Percentiles rank a stretch among this genome's conserved stretches.
Evolutionary conservation across 805 yeast species (phyloP).

Genomic region (Groenewaldozyma tartarivorans): DNA sequence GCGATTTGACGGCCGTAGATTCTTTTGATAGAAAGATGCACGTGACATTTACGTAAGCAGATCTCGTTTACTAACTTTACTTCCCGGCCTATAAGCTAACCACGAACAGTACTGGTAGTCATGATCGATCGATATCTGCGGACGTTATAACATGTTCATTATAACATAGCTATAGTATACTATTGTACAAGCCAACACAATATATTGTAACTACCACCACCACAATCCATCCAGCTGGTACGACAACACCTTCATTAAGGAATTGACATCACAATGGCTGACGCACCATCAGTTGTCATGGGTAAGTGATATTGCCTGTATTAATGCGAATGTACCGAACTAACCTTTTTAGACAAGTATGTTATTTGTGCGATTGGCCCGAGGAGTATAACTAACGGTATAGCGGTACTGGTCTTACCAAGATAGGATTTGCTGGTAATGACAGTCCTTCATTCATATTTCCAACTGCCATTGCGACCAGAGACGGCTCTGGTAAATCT

Average conservation of each 20-base stretch:
- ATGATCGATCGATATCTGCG: no score
- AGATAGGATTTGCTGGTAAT: slow-evolving; percentile 96
- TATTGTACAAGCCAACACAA: no score
- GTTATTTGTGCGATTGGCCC: slow-evolving; percentile 8
- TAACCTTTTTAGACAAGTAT: slow-evolving; percentile 24
- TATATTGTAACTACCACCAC: background rate
- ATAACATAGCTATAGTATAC: no score
- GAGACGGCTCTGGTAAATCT: slow-evolving; percentile 27
- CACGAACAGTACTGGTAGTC: no score
- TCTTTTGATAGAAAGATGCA: no score
- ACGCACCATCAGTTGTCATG: slow-evolving; percentile 85
- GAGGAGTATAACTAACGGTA: slow-evolving; percentile 11
- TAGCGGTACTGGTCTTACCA: slow-evolving; percentile 97
- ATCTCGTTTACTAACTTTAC: no score
- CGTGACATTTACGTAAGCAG: no score
- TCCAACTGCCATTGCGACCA: slow-evolving; percentile 92
- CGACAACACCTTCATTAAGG: background rate
- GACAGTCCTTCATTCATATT: slow-evolving; percentile 95
- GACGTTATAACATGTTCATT: no score
- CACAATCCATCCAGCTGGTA: no score
- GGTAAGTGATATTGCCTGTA: slow-evolving; percentile 41
- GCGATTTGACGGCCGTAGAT: no score
- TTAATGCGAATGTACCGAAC: slow-evolving; percentile 4
- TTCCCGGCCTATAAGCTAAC: no score
- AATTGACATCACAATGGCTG: slow-evolving; percentile 18